Percentiles rank a stretch among this genome's conserved stretches.
These are phyloP conservation scores for Orobanche coerulescens DNA, from an alignment of 257 asterid genomes.

Conservation along the genomic window DNA sequence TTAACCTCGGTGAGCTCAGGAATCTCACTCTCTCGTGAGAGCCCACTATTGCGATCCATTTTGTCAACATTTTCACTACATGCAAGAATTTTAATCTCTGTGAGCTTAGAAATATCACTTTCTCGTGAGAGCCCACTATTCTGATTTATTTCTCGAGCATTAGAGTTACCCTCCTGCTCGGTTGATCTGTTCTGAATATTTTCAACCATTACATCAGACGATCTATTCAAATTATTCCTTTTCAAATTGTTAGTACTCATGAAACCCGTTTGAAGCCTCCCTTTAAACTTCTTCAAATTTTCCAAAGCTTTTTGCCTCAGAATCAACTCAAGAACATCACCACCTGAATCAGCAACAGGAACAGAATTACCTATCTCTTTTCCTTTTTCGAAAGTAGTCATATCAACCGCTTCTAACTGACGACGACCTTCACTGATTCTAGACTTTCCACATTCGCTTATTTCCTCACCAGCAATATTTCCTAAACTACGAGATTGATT, in stretches of 20 bases:
- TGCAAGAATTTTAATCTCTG: constrained; percentile 23
- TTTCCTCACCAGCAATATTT: constrained; percentile 26
- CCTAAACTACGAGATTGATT: constrained; percentile 26
- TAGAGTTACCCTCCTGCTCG: constrained; percentile 19
- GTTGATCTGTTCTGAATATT: constrained; percentile 15
- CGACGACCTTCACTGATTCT: constrained; percentile 22
- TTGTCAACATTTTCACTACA: constrained; percentile 18
- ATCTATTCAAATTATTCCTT: constrained; percentile 16
- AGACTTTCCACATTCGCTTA: constrained; percentile 17
- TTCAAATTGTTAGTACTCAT: constrained; percentile 21
- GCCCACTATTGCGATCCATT: too few species aligned
- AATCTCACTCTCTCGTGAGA: too few species aligned
- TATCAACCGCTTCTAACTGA: constrained; percentile 16
- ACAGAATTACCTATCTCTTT: constrained; percentile 21
- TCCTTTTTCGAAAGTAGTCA: constrained; percentile 18
- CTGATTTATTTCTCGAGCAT: constrained; percentile 14
- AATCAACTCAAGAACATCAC: constrained; percentile 48
- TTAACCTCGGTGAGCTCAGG: too few species aligned
- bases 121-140: constrained; percentile 19
- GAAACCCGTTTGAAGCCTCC: constrained; percentile 25
- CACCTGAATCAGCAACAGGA: constrained; percentile 28
- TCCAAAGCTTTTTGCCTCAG: constrained; percentile 86
- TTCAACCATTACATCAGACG: constrained; percentile 21
- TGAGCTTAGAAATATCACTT: constrained; percentile 15
- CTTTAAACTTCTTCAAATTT: constrained; percentile 58